Percentiles rank a stretch among this genome's conserved stretches.
These are phyloP conservation scores for Hortaea sp. DNA, from an alignment of 2,329 filamentous ascomycete species.

Conservation along the genomic window DNA sequence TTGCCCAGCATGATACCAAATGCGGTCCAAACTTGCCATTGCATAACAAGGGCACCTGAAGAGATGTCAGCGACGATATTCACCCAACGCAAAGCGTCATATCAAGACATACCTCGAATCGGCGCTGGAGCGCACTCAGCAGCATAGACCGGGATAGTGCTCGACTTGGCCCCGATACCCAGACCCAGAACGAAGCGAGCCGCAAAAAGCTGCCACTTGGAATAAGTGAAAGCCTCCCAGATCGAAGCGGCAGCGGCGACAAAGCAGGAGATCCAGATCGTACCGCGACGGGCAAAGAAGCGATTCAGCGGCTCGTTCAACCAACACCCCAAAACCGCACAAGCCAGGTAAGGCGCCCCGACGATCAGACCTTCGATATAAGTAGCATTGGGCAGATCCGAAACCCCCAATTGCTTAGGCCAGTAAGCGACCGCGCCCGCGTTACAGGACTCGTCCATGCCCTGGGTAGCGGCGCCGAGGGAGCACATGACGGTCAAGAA, in stretches of 20 bases:
- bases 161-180: conserved; percentile 24
- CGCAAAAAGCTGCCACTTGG: conserved; percentile 37
- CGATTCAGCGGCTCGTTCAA: conserved; percentile 49
- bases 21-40: conserved; percentile 7
- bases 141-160: conserved; percentile 64
- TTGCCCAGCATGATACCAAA: conserved; percentile 29
- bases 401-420: conserved; percentile 4
- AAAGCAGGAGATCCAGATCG: conserved; percentile 50
- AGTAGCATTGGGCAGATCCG: neutral
- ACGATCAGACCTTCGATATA: conserved; percentile 29
- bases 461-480: conserved; percentile 29
- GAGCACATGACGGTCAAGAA: conserved; percentile 26
- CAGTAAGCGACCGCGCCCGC: conserved; percentile 27
- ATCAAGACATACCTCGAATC: neutral
- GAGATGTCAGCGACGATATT: conserved; percentile 2
- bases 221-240: conserved; percentile 33
- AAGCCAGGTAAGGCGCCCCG: conserved; percentile 37
- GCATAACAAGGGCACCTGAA: conserved; percentile 4
- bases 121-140: conserved; percentile 45
- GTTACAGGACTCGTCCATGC: conserved; percentile 39
- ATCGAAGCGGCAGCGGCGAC: conserved; percentile 33
- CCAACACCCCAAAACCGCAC: conserved; percentile 39
- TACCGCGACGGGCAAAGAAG: conserved; percentile 49
- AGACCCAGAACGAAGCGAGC: conserved; percentile 63
- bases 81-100: too few species aligned